Percentiles rank a stretch among this genome's conserved stretches.
These are phyloP conservation scores for Astrothelium macrocarpum DNA, from an alignment of 495 filamentous ascomycete species.

Conservation along the genomic window DNA sequence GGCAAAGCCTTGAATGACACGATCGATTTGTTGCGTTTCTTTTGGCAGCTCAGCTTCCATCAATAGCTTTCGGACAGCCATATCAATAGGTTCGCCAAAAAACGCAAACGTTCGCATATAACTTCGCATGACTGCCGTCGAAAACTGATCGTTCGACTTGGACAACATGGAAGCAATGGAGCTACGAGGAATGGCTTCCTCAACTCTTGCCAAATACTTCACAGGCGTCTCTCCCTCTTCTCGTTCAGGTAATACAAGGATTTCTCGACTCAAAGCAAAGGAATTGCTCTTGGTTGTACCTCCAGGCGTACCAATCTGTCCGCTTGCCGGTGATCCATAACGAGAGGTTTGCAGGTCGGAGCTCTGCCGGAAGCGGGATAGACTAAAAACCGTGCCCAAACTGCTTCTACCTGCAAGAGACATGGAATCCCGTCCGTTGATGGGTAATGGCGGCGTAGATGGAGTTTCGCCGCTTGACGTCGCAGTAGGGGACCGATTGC, in stretches of 20 bases:
- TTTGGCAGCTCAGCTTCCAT: slow-evolving; percentile 96
- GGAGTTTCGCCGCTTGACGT: slow-evolving; percentile 57
- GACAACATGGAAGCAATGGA: slow-evolving; percentile 72
- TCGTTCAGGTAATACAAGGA: slow-evolving; percentile 64
- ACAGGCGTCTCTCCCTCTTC: slow-evolving; percentile 85
- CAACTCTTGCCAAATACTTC: slow-evolving; percentile 72
- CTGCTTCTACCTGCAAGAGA: slow-evolving; percentile 80
- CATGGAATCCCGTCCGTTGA: slow-evolving; percentile 63
- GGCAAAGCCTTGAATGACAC: slow-evolving; percentile 86
- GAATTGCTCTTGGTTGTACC: slow-evolving; percentile 66
- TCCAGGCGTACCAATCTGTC: slow-evolving; percentile 48
- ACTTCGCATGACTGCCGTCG: slow-evolving; percentile 69
- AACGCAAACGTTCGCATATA: slow-evolving; percentile 93
- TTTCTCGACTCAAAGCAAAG: slow-evolving; percentile 50
- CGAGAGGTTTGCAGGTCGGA: slow-evolving; percentile 56
- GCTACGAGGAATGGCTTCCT: slow-evolving; percentile 66
- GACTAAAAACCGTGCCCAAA: slow-evolving; percentile 75
- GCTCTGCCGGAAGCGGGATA: slow-evolving; percentile 67
- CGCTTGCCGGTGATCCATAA: slow-evolving; percentile 49
- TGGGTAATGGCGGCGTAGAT: slow-evolving; percentile 47
- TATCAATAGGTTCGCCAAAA: slow-evolving; percentile 93
- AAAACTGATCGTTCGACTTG: slow-evolving; percentile 77
- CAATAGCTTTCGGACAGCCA: slow-evolving; percentile 88
- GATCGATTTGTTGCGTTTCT: slow-evolving; percentile 96
- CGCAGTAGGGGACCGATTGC: slow-evolving; percentile 82